phyloP scores from a whole-genome alignment of 768 basidiomycete genomes.

The Neoboletus brunneissimus region DNA sequence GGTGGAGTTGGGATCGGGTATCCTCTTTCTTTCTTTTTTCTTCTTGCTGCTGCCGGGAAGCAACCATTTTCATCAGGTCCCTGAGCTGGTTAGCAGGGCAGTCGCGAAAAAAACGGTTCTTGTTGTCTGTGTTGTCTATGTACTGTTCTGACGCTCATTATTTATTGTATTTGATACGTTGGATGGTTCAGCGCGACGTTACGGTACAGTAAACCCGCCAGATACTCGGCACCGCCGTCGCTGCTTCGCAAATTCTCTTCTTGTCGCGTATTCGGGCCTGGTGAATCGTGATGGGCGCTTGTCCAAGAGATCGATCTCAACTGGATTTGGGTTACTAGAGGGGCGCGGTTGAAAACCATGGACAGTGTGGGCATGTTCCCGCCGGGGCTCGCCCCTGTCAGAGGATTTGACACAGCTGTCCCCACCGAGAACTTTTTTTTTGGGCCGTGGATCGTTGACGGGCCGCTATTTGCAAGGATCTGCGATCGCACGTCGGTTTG shows the following conservation, averaged over 20 bases:
- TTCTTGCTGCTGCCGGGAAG: constrained; percentile 4
- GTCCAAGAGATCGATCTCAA: background rate
- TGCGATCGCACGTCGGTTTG: background rate
- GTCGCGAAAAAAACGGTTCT: background rate
- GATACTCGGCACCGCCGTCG: background rate
- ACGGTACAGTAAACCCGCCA: background rate
- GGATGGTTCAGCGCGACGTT: background rate
- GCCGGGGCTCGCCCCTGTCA: background rate
- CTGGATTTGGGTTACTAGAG: background rate
- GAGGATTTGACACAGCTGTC: background rate
- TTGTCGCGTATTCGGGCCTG: background rate
- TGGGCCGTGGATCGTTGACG: background rate
- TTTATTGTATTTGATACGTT: background rate
- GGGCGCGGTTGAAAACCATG: too few relatives aligned
- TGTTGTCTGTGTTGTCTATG: background rate
- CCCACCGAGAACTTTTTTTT: background rate
- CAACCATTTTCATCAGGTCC: background rate
- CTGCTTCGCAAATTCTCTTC: constrained; percentile 4
- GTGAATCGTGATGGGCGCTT: background rate
- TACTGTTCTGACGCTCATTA: background rate
- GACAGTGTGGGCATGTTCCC: too few relatives aligned
- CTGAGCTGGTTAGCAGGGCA: constrained; percentile 1
- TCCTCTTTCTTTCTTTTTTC: background rate
- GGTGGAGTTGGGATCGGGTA: background rate
- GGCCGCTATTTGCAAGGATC: constrained; percentile 10